Evolutionary conservation across 1,139 yeast genomes (phyloP), one percentile per base, ranked within the genome.

Genomic region (Sugiyamaella japonica): DNA sequence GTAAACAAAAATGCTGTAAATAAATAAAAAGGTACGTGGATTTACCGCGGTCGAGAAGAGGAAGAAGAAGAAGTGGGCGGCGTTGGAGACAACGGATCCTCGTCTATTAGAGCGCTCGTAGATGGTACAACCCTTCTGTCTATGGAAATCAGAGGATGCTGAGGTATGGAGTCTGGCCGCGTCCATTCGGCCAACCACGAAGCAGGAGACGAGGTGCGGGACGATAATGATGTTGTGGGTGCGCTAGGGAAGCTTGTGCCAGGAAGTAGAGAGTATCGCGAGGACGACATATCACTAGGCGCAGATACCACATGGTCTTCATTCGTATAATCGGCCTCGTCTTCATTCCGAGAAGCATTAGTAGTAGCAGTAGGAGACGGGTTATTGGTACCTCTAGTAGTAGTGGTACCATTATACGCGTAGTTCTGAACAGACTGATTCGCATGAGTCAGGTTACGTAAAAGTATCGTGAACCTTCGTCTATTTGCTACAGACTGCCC

Each of bases 81-180:
- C 16, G 38, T 13, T n/a, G 38, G 38, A 12, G 16, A 13, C 10
- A 34, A 20, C 4, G 48, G 28, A 16, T 47, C 50, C 7, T 47
- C 50, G 10, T 47, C 44, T n/a, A 38, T 10, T 1, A 45, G 36
- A 7, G 49, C 49, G 31, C 15, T 29, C 12, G 44, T 12, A 12
- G 45, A 32, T 10, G 46, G 25, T 7, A 25, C 23, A 8, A 40
- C 28, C n/a, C 51, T 36, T 29, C 51, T 28, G 29, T 48, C 51
- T 12, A 48, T 48, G 31, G 51, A 48, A 9, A 48, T 25, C 12
- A 48, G 38, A 3, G 51, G 44, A 2, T 36, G 45, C 13, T 48
- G 51, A 37, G 51, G 45, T n/a, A 48, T 40, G 17, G 51, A 39
- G 17, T 38, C 51, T 9, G 51, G 51, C 40, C 51, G 37, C 7